These are phyloP conservation scores for Naganishia onofrii DNA, from an alignment of 768 basidiomycete genomes.

Conservation along the genomic window DNA sequence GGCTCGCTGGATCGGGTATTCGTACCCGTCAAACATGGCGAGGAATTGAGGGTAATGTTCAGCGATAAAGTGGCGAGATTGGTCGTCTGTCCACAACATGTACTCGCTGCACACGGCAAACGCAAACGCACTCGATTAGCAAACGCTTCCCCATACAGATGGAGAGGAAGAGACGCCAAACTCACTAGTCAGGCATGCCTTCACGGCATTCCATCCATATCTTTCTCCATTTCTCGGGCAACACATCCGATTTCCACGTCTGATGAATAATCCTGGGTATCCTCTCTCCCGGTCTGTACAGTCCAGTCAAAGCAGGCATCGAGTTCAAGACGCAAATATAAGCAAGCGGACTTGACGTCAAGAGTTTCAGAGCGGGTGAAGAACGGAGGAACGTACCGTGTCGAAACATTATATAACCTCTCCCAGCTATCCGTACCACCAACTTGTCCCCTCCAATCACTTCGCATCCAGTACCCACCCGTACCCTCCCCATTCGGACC, in stretches of 20 bases:
- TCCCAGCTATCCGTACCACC: constrained; percentile 44
- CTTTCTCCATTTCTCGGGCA: constrained; percentile 76
- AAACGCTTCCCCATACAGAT: constrained; percentile 11
- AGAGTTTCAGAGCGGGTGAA: constrained; percentile 3
- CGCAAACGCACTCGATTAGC: neutral
- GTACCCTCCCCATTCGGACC: constrained; percentile 43
- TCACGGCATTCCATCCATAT: constrained; percentile 80
- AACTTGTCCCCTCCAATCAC: constrained; percentile 48
- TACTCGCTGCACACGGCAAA: constrained; percentile 65
- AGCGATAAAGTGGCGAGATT: constrained; percentile 84
- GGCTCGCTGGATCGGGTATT: constrained; percentile 88
- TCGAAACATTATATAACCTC: constrained; percentile 43
- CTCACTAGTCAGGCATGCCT: constrained; percentile 95
- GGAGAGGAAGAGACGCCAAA: constrained; percentile 35
- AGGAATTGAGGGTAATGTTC: constrained; percentile 87
- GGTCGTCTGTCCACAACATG: constrained; percentile 93
- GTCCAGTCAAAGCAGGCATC: neutral
- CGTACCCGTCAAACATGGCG: constrained; percentile 86
- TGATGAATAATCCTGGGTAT: constrained; percentile 94
- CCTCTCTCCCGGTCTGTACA: constrained; percentile 64
- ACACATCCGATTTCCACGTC: constrained; percentile 90
- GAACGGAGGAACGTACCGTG: constrained; percentile 40
- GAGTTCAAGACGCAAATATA: too few species aligned
- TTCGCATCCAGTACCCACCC: constrained; percentile 47
- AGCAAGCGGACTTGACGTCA: too few species aligned